Conservation (phyloP, 1,284 basidiomycete genomes). For the Gymnopus androsaceus region DNA sequence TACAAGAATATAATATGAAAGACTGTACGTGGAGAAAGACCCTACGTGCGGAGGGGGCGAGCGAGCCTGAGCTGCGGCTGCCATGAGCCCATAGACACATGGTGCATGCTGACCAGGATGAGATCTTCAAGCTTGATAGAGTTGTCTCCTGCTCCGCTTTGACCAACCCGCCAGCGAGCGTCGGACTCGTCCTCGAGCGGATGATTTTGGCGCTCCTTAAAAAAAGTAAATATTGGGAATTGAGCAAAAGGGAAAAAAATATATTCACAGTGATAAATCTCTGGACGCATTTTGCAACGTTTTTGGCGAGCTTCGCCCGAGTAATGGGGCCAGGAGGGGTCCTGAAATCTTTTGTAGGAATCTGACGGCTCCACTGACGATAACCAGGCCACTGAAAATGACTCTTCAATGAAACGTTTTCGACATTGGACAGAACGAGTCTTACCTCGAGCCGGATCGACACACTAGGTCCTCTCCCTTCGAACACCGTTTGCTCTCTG, state of each 20-base stretch:
- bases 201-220: constrained; percentile 49
- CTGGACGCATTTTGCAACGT: constrained; percentile 64
- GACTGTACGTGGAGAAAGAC: neutral
- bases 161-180: constrained; percentile 61
- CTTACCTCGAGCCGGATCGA: constrained; percentile 71
- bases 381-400: constrained; percentile 71
- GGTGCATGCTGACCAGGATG: constrained; percentile 72
- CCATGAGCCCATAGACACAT: constrained; percentile 78
- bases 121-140: constrained; percentile 65
- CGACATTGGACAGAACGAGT: constrained; percentile 5
- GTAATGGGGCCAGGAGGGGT: constrained; percentile 75
- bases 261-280: constrained; percentile 52
- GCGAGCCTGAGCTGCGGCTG: constrained; percentile 70
- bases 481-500: constrained; percentile 65
- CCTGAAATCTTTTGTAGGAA: constrained; percentile 75
- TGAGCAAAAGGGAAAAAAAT: constrained; percentile 9
- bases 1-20: neutral
- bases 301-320: constrained; percentile 64
- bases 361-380: constrained; percentile 73
- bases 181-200: constrained; percentile 63
- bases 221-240: constrained; percentile 1
- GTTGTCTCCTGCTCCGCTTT: constrained; percentile 30
- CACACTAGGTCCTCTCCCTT: constrained; percentile 71
- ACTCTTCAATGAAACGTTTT: constrained; percentile 2
- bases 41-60: constrained; percentile 15